Conservation (phyloP, 164 flowering plant genomes). For the Hamamelis virginiana region DNA sequence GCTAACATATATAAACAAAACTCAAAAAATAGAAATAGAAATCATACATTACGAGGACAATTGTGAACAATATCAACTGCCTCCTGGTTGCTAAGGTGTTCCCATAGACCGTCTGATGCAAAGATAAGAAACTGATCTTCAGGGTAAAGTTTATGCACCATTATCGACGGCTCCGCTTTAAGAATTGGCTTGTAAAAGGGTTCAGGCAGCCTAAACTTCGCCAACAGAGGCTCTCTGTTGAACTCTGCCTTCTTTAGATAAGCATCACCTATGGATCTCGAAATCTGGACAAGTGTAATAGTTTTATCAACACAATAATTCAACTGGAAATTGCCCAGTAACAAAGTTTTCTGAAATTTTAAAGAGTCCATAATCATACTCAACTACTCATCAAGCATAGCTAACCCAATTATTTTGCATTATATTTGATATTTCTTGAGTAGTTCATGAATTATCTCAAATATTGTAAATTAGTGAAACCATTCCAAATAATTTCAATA, state of each 20-base stretch:
- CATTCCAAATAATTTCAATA: too few relatives aligned
- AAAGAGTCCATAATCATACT: too few relatives aligned
- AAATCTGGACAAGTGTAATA: slow-evolving; percentile 46
- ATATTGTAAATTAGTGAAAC: too few relatives aligned
- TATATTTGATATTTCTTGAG: too few relatives aligned
- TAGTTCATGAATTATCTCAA: too few relatives aligned
- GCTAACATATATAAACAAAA: neutral
- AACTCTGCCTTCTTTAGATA: slow-evolving; percentile 80
- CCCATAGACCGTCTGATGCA: slow-evolving; percentile 97
- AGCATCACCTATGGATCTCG: slow-evolving; percentile 95
- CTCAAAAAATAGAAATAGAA: neutral
- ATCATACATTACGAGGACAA: slow-evolving; percentile 67
- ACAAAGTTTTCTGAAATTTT: neutral
- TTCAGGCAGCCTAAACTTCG: slow-evolving; percentile 68
- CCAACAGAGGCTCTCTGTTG: slow-evolving; percentile 67
- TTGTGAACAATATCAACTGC: slow-evolving; percentile 78
- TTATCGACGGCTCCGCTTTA: slow-evolving; percentile 69
- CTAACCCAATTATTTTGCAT: too few relatives aligned
- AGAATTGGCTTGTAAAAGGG: slow-evolving; percentile 74
- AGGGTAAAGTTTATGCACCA: slow-evolving; percentile 56
- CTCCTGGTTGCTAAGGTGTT: slow-evolving; percentile 88
- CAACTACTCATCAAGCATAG: too few relatives aligned
- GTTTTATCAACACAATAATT: neutral
- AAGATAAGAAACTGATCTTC: slow-evolving; percentile 80
- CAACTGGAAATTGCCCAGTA: too few relatives aligned